Percentiles rank a stretch among this genome's conserved stretches.
phyloP scores from a whole-genome alignment of 257 asterid genomes.

The Catharanthus roseus region DNA sequence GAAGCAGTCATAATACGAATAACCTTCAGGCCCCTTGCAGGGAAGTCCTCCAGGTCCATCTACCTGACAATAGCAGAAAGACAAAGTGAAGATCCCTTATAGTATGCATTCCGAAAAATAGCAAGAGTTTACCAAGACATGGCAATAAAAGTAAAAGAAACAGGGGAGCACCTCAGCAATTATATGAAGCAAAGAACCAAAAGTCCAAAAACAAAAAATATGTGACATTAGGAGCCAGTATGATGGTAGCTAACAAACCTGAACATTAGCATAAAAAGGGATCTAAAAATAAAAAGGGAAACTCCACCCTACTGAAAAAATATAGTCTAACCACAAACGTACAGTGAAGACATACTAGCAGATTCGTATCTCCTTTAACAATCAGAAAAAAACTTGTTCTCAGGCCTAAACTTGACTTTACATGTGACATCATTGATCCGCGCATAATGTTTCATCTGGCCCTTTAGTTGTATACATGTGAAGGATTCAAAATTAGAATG shows the following conservation, averaged over 20 bases:
- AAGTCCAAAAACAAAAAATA: neutral
- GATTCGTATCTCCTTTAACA: neutral
- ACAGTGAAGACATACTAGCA: neutral
- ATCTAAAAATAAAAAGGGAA: neutral
- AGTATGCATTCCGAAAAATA: neutral
- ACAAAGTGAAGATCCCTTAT: slow-evolving; percentile 7
- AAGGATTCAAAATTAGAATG: neutral
- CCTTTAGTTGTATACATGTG: neutral
- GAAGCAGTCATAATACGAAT: slow-evolving; percentile 16
- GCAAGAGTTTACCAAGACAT: neutral
- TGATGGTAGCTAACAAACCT: neutral
- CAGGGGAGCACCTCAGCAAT: neutral
- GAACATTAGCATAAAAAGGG: neutral
- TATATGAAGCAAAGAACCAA: neutral
- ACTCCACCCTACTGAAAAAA: too few species aligned
- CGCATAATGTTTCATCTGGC: neutral
- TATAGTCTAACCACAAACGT: too few species aligned
- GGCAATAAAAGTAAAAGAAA: neutral
- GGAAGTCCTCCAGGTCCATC: slow-evolving; percentile 16
- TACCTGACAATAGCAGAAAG: slow-evolving; percentile 36
- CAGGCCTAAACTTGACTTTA: neutral
- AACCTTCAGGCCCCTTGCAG: slow-evolving; percentile 18
- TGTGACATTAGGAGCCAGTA: neutral
- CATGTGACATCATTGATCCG: neutral
- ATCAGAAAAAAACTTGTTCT: neutral